Percentiles rank a stretch among this genome's conserved stretches.
Conservation (phyloP, 768 basidiomycete genomes). For the Clathrus columnatus region DNA sequence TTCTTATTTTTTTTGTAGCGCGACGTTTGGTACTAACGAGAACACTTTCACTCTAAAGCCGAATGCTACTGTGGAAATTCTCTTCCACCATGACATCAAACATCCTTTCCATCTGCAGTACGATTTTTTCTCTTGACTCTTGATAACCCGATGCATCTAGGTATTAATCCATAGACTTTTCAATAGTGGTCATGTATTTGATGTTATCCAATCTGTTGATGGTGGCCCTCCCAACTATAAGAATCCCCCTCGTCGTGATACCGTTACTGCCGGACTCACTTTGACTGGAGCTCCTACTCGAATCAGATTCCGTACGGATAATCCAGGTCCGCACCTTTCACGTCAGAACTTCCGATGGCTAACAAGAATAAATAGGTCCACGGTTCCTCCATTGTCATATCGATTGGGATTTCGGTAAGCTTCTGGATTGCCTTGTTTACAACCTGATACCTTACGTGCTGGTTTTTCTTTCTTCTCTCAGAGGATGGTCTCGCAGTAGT, state of each 20-base stretch:
- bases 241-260: constrained; percentile 21
- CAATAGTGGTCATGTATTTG: constrained; percentile 19
- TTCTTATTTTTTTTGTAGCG: neutral
- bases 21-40: neutral
- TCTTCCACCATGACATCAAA: neutral
- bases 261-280: constrained; percentile 15
- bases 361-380: neutral
- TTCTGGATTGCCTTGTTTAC: neutral
- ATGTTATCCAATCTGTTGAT: constrained; percentile 27
- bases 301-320: constrained; percentile 43
- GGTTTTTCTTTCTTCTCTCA: neutral
- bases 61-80: constrained; percentile 5
- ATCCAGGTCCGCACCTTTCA: constrained; percentile 39
- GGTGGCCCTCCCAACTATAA: constrained; percentile 26
- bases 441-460: neutral
- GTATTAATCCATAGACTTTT: neutral
- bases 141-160: neutral
- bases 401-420: constrained; percentile 29
- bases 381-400: constrained; percentile 40
- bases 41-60: neutral
- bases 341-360: neutral
- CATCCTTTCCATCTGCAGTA: constrained; percentile 8
- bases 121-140: neutral
- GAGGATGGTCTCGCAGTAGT: constrained; percentile 27
- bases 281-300: constrained; percentile 27